Percentiles rank a stretch among this genome's conserved stretches.
Conservation (phyloP, 371 early-diverging fungal genomes). For the Mucor piriformis region DNA sequence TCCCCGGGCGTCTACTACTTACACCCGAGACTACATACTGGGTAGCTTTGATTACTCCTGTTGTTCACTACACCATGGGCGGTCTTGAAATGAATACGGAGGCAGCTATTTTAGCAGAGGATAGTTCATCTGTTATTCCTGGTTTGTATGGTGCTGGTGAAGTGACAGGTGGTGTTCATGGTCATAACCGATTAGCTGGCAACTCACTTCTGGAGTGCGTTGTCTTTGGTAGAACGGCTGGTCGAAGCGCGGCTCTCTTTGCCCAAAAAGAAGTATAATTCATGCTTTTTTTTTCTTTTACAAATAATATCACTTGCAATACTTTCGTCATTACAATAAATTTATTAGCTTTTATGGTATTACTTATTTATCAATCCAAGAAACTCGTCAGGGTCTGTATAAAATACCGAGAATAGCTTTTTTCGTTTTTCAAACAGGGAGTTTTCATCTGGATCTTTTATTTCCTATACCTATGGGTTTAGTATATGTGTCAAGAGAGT, state of each 20-base stretch:
- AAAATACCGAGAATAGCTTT: conserved; percentile 24
- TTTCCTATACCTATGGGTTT: no score
- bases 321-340: background rate
- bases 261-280: conserved; percentile 6
- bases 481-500: no score
- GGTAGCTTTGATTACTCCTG: conserved; percentile 75
- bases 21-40: conserved; percentile 56
- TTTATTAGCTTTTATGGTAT: background rate
- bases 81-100: conserved; percentile 70
- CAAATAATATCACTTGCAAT: background rate
- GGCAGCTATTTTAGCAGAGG: conserved; percentile 30
- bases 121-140: conserved; percentile 11
- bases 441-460: conserved; percentile 4
- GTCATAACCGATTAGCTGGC: conserved; percentile 82
- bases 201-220: conserved; percentile 85
- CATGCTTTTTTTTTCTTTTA: background rate
- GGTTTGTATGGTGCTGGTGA: conserved; percentile 84
- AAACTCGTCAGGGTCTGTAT: conserved; percentile 26
- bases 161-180: conserved; percentile 82
- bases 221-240: conserved; percentile 84
- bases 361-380: conserved; percentile 5
- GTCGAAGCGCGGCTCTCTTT: conserved; percentile 51
- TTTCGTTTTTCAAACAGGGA: conserved; percentile 10
- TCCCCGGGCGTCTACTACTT: conserved; percentile 53
- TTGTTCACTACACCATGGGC: conserved; percentile 90